Evolutionary conservation across 179 eudicot genomes (phyloP), one percentile per base, ranked within the genome.

Genomic region (Spergularia azorica): DNA sequence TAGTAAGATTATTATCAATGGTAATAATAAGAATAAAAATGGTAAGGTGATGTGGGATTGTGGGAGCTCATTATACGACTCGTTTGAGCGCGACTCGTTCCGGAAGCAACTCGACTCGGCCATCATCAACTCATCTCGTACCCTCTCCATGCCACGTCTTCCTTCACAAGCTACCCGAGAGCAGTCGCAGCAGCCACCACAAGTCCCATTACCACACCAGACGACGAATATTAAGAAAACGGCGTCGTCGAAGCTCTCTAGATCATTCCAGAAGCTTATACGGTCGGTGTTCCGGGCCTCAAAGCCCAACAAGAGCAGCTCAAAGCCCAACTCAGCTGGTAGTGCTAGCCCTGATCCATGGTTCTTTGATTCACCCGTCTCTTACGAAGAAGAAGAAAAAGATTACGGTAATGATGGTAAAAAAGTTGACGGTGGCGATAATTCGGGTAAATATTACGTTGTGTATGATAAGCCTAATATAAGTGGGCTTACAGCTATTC

Each of bases 61-160:
- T 51, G 97, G 81, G 1, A 94, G 97, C 81, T 75, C 97, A 1
- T 86, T 94, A 0, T 94, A 94, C 82, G 98, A 94, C 86, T 94
- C 98, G 0, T 85, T 94, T 80, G 97, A 94, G 84, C 83, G 89
- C 56, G 80, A 82, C 79, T 85, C 97, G 0, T 87, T 94, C 72
- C 84, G 89, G 51, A 87, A 86, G 56, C 92, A 86, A 75, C 92
- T 94, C 73, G 89, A 88, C 81, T 88, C 92, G 0, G 97, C 98
- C 74, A 87, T 94, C 26, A 46, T 87, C 48, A 86, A 91, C 56
- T 68, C 90, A 6, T 84, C 96, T 2, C 62, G 96, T 55, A 79
- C 90, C 15, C 78, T 88, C 11, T 94, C 98, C 52, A 90, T 94
- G 96, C 97, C 98, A 51, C 98, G 89, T 39, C 80, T 92, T 12